phyloP scores from a whole-genome alignment of 164 flowering plant genomes.

The Nymphaea thermarum region DNA sequence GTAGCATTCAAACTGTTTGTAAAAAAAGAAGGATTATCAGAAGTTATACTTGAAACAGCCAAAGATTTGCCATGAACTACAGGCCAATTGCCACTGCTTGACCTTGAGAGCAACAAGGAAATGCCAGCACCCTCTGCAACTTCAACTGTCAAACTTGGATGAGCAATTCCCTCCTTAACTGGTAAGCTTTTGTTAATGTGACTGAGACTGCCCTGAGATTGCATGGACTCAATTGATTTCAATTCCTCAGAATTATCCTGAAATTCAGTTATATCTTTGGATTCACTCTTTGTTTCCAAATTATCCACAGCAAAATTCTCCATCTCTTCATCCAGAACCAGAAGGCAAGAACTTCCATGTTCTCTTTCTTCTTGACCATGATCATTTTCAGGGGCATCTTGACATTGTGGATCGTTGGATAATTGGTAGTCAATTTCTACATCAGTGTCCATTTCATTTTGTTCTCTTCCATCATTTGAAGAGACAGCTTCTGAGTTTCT shows the following conservation, averaged over 20 bases:
- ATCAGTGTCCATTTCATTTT: background rate
- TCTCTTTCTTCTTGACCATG: background rate
- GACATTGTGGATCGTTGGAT: too few relatives aligned
- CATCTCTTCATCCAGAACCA: background rate
- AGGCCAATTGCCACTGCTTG: conserved; percentile 67
- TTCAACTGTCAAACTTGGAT: conserved; percentile 25
- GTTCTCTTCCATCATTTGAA: background rate
- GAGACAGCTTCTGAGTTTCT: background rate
- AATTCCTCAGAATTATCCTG: background rate
- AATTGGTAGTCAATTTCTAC: background rate
- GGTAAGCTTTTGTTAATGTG: background rate
- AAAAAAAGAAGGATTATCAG: conserved; percentile 57
- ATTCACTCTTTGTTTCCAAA: background rate
- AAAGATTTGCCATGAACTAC: conserved; percentile 59
- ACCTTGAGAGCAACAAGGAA: conserved; percentile 51
- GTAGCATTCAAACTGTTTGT: conserved; percentile 30
- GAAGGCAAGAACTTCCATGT: background rate
- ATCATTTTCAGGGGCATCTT: background rate
- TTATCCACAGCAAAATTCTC: conserved; percentile 9
- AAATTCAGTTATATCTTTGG: background rate
- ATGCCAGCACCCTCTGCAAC: conserved; percentile 61
- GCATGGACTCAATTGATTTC: background rate
- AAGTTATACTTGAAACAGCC: conserved; percentile 39
- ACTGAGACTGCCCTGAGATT: background rate
- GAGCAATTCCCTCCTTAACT: background rate